Evolutionary conservation across 1,139 yeast species (phyloP), one percentile per base, ranked within the genome.

Genomic region (Hyphopichia wangnamkhiaoensis): DNA sequence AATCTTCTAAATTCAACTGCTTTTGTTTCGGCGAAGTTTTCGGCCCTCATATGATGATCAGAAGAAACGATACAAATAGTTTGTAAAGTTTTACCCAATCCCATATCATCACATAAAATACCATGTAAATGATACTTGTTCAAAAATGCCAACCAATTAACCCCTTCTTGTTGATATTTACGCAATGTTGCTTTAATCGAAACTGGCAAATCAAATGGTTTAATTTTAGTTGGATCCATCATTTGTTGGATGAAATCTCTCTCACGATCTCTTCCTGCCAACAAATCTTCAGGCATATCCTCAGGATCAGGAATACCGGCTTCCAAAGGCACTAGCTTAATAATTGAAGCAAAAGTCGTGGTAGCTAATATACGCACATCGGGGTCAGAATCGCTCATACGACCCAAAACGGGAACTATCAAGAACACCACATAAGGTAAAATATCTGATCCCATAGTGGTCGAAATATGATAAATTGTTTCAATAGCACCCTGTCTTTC

Each of bases 31-130:
- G 64, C 63, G 58, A 72, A 85, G 47, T 81, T 85, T 49, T 85
- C 85, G 12, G 80, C 82, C 54, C 98, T 80, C 48, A 88, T 57
- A 56, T 90, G 88, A 58, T 94, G 98, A 56, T 94, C 98, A 53
- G 97, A 89, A 0, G 98, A 87, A 39, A 94, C 90, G 48, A 94
- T 93, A 66, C 98, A 94, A 55, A 94, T 90, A 0, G 98, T 91
- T 63, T 94, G 99, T 46, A 94, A 73, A 0, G 99, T 94, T 59
- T 94, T 94, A 42, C 99, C 99, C 28, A 94, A 75, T 10, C 99
- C 99, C 99, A 94, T 94, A 79, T 94, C 99, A 63, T 94, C 99
- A 79, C 98, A 93, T 37, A 94, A 70, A 54, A 94, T 90, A 37
- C 98, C 99, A 65, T 94, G 98, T 37, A 94, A 70, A 61, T 93